Evolutionary conservation across 805 yeast genomes (phyloP).

Genomic region (Zygoascus ofunaensis): DNA sequence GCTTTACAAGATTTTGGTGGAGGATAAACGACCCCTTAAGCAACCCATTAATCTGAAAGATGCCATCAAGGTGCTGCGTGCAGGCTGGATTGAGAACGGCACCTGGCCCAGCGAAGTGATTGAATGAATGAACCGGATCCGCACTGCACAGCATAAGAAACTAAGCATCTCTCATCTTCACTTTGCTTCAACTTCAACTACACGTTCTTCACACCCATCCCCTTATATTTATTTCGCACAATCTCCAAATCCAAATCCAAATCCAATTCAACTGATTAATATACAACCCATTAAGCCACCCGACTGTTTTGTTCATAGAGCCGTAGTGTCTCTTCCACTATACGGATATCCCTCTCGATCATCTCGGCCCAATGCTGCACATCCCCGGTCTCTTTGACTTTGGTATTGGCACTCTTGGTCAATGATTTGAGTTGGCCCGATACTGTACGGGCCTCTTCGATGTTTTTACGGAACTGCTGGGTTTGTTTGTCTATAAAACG

Average conservation of each 20-base stretch:
- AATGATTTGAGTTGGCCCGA: slow-evolving; percentile 9
- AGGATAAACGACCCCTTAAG: slow-evolving; percentile 58
- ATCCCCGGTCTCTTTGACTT: slow-evolving; percentile 28
- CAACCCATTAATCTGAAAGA: slow-evolving; percentile 67
- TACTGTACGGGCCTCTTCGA: slow-evolving; percentile 6
- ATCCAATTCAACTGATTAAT: too few species aligned
- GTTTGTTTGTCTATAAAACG: slow-evolving; percentile 15
- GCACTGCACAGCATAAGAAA: too few species aligned
- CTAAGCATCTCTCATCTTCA: too few species aligned
- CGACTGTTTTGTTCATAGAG: too few species aligned
- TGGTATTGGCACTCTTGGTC: slow-evolving; percentile 8
- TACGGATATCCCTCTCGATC: slow-evolving; percentile 62
- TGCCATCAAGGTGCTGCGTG: slow-evolving; percentile 58
- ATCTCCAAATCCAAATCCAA: too few species aligned
- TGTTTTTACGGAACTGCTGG: slow-evolving; percentile 4
- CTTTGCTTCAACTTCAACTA: too few species aligned
- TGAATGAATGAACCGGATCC: too few species aligned
- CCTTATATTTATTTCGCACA: too few species aligned
- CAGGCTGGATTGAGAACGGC: slow-evolving; percentile 78
- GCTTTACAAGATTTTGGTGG: slow-evolving; percentile 61
- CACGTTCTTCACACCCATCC: too few species aligned
- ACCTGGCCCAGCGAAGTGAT: slow-evolving; percentile 41
- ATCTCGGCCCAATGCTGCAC: slow-evolving; percentile 55
- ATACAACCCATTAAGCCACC: too few species aligned
- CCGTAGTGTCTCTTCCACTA: slow-evolving; percentile 49